These are phyloP conservation scores for Leishmania lainsoni DNA, from an alignment of 208 protist genomes.

Conservation along the genomic window DNA sequence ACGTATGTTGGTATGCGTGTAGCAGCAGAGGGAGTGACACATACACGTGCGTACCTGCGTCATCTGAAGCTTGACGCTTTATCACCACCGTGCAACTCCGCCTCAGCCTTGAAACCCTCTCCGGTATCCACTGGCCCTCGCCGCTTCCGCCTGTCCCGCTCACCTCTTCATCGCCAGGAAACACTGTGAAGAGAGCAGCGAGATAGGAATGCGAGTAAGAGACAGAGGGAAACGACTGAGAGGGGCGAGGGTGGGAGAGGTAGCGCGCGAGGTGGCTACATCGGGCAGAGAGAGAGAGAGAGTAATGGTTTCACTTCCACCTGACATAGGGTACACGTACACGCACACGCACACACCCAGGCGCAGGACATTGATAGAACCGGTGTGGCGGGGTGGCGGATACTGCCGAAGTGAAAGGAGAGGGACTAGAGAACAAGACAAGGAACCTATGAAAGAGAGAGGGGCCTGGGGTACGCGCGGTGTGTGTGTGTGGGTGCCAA, in stretches of 20 bases:
- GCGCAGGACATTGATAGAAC: not conserved
- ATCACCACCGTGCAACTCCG: not conserved
- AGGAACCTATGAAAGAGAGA: not conserved
- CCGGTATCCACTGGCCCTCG: not conserved
- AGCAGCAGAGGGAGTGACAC: not conserved
- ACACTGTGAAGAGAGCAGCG: slow-evolving; percentile 10
- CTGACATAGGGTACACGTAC: not conserved
- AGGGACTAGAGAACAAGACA: slow-evolving; percentile 10
- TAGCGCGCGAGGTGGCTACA: not conserved
- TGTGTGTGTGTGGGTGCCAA: not conserved
- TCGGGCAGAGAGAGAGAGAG: slow-evolving; percentile 1
- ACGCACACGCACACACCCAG: not conserved
- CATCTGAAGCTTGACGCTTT: not conserved
- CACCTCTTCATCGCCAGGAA: not conserved
- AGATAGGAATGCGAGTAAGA: slow-evolving; percentile 8
- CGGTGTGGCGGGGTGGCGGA: too few relatives aligned
- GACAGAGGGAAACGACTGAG: slow-evolving; percentile 8
- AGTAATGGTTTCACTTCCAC: not conserved
- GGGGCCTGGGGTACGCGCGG: too few relatives aligned
- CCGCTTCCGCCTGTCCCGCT: not conserved
- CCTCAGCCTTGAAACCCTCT: not conserved
- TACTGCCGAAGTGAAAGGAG: not conserved
- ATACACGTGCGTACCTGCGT: not conserved
- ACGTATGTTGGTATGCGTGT: not conserved
- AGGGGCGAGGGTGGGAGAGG: not conserved